Evolutionary conservation across 2,329 filamentous ascomycete species (phyloP).

Genomic region (Ophiobolus disseminans): DNA sequence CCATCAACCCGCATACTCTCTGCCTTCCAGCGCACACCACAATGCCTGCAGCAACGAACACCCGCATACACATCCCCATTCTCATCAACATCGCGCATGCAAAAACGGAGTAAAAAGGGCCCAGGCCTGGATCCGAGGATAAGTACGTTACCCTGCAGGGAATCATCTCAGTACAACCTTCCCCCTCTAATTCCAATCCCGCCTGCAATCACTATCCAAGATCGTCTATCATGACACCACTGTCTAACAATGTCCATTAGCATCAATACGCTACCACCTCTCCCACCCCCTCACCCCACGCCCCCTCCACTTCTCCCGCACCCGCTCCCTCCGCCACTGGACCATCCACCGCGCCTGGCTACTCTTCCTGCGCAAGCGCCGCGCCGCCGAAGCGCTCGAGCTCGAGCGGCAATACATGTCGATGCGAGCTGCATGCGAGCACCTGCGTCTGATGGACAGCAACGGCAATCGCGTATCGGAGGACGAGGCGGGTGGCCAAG

Average conservation of each 20-base stretch:
- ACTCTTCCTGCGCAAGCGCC: constrained; percentile 75
- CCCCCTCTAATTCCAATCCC: not conserved
- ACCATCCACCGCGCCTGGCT: constrained; percentile 98
- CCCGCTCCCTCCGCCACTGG: constrained; percentile 92
- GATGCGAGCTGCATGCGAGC: constrained; percentile 87
- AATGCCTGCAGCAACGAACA: constrained; percentile 21
- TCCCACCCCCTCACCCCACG: constrained; percentile 72
- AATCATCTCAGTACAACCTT: constrained; percentile 1
- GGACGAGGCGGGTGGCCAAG: constrained; percentile 63
- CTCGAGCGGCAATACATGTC: constrained; percentile 80
- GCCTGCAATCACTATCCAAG: not conserved
- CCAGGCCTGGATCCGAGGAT: constrained; percentile 38
- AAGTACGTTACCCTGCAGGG: no score
- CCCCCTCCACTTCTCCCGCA: constrained; percentile 87
- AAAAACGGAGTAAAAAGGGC: constrained; percentile 35
- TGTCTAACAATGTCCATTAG: no score
- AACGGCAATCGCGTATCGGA: constrained; percentile 52
- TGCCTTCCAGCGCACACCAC: constrained; percentile 14
- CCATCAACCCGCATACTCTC: constrained; percentile 14
- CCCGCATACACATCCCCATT: constrained; percentile 30
- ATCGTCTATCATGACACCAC: constrained; percentile 3
- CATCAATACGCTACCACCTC: constrained; percentile 73
- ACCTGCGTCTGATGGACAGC: constrained; percentile 65
- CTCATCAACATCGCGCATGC: constrained; percentile 37
- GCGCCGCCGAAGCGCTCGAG: constrained; percentile 69